Percentiles rank a stretch among this genome's conserved stretches.
These are phyloP conservation scores for Saccharomyces hybrid DNA, from an alignment of 1,139 yeast genomes.

Conservation along the genomic window DNA sequence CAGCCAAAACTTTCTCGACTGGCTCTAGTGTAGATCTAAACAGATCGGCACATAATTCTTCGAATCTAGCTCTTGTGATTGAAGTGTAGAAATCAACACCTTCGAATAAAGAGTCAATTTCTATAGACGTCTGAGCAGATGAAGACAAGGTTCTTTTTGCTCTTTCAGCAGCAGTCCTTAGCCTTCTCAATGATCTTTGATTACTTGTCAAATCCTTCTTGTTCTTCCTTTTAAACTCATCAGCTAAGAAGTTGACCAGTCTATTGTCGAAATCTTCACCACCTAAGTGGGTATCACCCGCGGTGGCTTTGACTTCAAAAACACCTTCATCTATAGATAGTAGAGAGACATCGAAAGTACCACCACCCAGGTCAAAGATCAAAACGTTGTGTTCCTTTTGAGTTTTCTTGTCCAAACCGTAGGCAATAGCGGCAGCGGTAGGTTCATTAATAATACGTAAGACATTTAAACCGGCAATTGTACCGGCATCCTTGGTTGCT, in stretches of 20 bases:
- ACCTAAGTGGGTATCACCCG: slow-evolving; percentile 98
- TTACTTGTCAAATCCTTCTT: slow-evolving; percentile 62
- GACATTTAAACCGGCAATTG: slow-evolving; percentile 90
- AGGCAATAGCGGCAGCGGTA: slow-evolving; percentile 97
- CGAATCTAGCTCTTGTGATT: slow-evolving; percentile 84
- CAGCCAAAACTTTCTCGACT: slow-evolving; percentile 75
- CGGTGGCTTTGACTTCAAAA: slow-evolving; percentile 93
- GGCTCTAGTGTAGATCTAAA: slow-evolving; percentile 80
- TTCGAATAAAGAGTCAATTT: slow-evolving; percentile 71
- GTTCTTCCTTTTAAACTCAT: slow-evolving; percentile 76
- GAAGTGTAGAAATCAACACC: slow-evolving; percentile 77
- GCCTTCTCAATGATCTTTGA: slow-evolving; percentile 77
- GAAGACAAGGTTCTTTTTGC: slow-evolving; percentile 84
- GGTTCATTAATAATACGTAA: slow-evolving; percentile 96
- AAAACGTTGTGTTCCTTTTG: slow-evolving; percentile 76
- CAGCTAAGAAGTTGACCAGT: slow-evolving; percentile 64
- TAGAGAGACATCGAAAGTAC: slow-evolving; percentile 94
- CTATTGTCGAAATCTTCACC: slow-evolving; percentile 89
- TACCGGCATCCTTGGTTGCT: slow-evolving; percentile 97
- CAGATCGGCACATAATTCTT: slow-evolving; percentile 72
- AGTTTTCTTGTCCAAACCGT: slow-evolving; percentile 86
- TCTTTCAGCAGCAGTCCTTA: slow-evolving; percentile 85
- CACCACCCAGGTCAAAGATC: slow-evolving; percentile 96
- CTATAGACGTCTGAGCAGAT: slow-evolving; percentile 74
- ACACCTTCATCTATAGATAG: slow-evolving; percentile 92